phyloP scores from a whole-genome alignment of 2,329 filamentous ascomycete species.

The Sordariomycetes sp. region DNA sequence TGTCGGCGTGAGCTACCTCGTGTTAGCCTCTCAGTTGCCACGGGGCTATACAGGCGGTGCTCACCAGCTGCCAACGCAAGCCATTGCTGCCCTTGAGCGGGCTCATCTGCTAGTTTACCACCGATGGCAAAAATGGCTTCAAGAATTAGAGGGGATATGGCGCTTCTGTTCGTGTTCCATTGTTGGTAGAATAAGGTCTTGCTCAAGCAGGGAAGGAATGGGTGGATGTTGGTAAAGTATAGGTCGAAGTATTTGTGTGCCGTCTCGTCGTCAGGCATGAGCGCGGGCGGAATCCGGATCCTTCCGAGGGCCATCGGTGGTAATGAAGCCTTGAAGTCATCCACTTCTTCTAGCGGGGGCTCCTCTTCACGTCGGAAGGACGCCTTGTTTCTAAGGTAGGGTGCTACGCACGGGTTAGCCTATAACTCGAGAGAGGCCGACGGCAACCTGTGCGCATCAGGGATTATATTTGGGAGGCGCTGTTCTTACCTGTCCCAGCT shows the following conservation, averaged over 20 bases:
- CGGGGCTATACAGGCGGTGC: slow-evolving; percentile 9
- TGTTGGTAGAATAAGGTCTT: slow-evolving; percentile 74
- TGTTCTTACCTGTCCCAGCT: slow-evolving; percentile 60
- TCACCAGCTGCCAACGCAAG: slow-evolving; percentile 75
- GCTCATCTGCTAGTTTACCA: slow-evolving; percentile 70
- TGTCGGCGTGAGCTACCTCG: slow-evolving; percentile 66
- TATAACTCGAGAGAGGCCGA: neutral
- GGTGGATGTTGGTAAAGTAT: slow-evolving; percentile 83
- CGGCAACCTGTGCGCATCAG: neutral
- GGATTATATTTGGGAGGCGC: neutral
- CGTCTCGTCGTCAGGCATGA: slow-evolving; percentile 83
- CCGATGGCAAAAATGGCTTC: slow-evolving; percentile 89
- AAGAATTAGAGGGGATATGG: slow-evolving; percentile 77
- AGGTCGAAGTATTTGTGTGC: slow-evolving; percentile 77
- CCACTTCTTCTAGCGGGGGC: slow-evolving; percentile 57
- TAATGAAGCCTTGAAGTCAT: slow-evolving; percentile 59
- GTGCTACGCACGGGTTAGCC: slow-evolving; percentile 37
- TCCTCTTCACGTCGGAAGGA: slow-evolving; percentile 38
- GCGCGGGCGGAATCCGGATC: slow-evolving; percentile 77
- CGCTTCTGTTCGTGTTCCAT: slow-evolving; percentile 71
- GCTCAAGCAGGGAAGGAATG: slow-evolving; percentile 83
- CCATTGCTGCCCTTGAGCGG: slow-evolving; percentile 81
- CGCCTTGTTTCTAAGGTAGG: slow-evolving; percentile 62
- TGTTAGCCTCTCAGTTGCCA: slow-evolving; percentile 8
- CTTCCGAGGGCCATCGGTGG: slow-evolving; percentile 57